A percentile compares a stretch with the other conserved stretches of the same genome.
phyloP scores from a whole-genome alignment of 306 rosid genomes.

The Medicago lupulina region DNA sequence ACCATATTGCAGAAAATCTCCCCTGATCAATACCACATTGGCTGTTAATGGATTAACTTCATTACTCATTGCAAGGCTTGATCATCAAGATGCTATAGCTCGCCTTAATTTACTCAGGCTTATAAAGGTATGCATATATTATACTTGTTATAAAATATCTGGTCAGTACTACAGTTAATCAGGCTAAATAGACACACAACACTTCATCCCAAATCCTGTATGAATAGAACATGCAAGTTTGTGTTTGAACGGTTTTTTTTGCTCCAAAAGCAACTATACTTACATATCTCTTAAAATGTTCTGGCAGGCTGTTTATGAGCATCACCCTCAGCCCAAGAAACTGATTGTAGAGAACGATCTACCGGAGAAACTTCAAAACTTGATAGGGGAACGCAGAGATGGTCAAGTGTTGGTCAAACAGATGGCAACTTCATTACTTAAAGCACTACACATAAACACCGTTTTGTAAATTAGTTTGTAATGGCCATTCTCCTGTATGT shows the following conservation, averaged over 20 bases:
- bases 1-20: constrained; percentile 80
- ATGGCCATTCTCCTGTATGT: constrained; percentile 28
- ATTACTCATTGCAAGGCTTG: constrained; percentile 90
- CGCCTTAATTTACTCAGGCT: constrained; percentile 98
- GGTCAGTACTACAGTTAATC: constrained; percentile 27
- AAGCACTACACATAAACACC: constrained; percentile 96
- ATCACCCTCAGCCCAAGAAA: constrained; percentile 98
- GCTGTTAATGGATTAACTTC: constrained; percentile 97
- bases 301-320: constrained; percentile 94
- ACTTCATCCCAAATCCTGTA: neutral
- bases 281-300: constrained; percentile 16
- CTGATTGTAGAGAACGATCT: constrained; percentile 97
- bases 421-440: constrained; percentile 97
- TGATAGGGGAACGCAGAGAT: constrained; percentile 94
- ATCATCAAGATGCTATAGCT: constrained; percentile 98
- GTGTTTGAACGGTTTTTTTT: constrained; percentile 17
- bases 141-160: constrained; percentile 32
- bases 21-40: constrained; percentile 91
- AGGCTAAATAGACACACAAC: neutral
- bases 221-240: constrained; percentile 3
- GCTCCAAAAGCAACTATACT: neutral
- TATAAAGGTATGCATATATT: constrained; percentile 71
- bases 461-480: constrained; percentile 69
- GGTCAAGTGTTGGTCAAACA: constrained; percentile 99
- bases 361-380: constrained; percentile 91